phyloP scores from a whole-genome alignment of 306 rosid genomes.

The Glycine latifolia region DNA sequence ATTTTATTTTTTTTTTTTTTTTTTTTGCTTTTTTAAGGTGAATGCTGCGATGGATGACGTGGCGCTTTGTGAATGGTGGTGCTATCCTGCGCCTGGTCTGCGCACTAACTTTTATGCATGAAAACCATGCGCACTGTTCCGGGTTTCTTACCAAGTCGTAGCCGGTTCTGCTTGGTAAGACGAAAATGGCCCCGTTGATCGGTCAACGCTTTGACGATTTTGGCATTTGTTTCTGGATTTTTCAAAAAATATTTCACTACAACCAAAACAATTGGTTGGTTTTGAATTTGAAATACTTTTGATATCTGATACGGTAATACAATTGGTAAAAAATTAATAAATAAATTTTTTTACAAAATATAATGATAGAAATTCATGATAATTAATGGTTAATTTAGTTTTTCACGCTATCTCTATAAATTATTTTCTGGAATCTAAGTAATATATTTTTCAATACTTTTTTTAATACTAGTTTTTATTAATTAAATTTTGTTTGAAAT shows the following conservation, averaged over 20 bases:
- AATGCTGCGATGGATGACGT: slow-evolving; percentile 42
- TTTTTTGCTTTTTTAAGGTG: background rate
- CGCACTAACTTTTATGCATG: slow-evolving; percentile 61
- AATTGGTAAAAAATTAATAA: background rate
- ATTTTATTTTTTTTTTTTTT: background rate
- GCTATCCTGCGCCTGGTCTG: slow-evolving; percentile 42
- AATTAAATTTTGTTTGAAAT: no score
- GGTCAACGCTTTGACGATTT: background rate
- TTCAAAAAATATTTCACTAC: background rate
- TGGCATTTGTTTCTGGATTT: background rate
- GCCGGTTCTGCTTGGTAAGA: slow-evolving; percentile 39
- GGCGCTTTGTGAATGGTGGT: slow-evolving; percentile 41
- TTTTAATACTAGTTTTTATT: no score
- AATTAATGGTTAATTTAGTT: no score
- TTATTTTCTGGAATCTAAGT: no score
- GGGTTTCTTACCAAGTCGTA: slow-evolving; percentile 27
- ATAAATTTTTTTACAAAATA: background rate
- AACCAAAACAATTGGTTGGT: background rate
- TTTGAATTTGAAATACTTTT: background rate
- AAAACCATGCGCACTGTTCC: slow-evolving; percentile 28
- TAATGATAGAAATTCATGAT: background rate
- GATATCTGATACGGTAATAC: no score
- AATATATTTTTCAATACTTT: no score
- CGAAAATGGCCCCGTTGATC: background rate
- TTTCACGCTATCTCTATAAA: no score